phyloP scores from a whole-genome alignment of 225 moss, liverwort and hornwort genomes.

The Neckera pumila region DNA sequence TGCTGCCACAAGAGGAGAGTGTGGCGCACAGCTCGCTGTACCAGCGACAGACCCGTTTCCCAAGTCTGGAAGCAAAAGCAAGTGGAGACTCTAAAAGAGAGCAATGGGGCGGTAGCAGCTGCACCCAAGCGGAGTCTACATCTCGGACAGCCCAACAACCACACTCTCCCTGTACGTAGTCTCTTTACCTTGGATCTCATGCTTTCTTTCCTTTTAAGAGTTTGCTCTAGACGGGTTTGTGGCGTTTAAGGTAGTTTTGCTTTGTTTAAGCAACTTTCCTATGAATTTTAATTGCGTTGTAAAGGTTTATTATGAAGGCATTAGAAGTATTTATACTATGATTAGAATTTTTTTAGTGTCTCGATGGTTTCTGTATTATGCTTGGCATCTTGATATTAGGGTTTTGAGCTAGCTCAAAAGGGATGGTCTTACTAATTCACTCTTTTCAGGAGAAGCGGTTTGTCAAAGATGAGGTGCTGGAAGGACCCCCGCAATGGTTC shows the following conservation, averaged over 20 bases:
- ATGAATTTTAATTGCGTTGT: not conserved
- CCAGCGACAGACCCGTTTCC: not conserved
- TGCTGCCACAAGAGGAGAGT: not conserved
- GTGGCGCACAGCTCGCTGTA: not conserved
- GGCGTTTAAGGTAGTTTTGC: not conserved
- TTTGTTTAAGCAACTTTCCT: not conserved
- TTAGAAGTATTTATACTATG: not conserved
- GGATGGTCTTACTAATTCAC: not conserved
- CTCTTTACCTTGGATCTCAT: not conserved
- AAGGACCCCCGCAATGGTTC: conserved; percentile 65
- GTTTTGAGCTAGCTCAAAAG: not conserved
- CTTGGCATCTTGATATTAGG: not conserved
- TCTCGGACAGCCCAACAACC: not conserved
- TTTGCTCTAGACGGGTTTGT: not conserved
- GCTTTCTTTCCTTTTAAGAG: not conserved
- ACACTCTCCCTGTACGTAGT: not conserved
- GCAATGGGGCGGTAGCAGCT: not conserved
- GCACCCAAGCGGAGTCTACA: not conserved
- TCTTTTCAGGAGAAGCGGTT: not conserved
- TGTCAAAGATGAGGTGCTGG: conserved; percentile 9
- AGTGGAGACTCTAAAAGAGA: not conserved
- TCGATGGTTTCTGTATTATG: not conserved
- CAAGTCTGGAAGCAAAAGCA: not conserved
- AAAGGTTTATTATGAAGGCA: too few species aligned
- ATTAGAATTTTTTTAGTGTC: not conserved